Evolutionary conservation across 179 eudicot genomes (phyloP).

Genomic region (Beta macrorhiza): DNA sequence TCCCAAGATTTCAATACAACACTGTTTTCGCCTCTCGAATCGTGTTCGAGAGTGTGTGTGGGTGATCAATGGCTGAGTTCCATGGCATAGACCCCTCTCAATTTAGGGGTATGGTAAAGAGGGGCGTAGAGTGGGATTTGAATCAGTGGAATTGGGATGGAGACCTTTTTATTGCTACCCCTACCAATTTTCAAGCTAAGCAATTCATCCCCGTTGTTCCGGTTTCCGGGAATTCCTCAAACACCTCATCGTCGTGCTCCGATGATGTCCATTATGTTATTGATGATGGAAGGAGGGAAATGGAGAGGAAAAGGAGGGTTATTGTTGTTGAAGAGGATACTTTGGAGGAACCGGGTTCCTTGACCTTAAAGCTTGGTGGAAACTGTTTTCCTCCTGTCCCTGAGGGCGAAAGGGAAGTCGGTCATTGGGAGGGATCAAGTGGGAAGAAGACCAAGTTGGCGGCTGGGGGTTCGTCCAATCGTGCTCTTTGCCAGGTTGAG

Average conservation of each 20-base stretch:
- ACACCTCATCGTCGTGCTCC: slow-evolving; percentile 58
- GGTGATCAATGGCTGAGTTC: too few relatives aligned
- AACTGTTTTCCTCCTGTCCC: too few relatives aligned
- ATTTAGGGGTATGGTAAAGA: too few relatives aligned
- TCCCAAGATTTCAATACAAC: too few relatives aligned
- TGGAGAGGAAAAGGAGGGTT: slow-evolving; percentile 38
- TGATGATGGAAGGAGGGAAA: slow-evolving; percentile 35
- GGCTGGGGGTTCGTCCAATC: neutral
- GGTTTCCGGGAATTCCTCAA: slow-evolving; percentile 40
- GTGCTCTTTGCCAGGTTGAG: slow-evolving; percentile 75
- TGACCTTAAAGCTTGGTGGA: slow-evolving; percentile 56
- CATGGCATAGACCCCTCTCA: too few relatives aligned
- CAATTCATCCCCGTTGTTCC: slow-evolving; percentile 33
- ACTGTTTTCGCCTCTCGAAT: too few relatives aligned
- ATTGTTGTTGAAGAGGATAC: slow-evolving; percentile 45
- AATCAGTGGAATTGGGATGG: too few relatives aligned
- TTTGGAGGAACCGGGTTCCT: slow-evolving; percentile 41
- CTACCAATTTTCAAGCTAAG: slow-evolving; percentile 35
- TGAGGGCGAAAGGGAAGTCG: too few relatives aligned
- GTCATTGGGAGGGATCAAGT: neutral
- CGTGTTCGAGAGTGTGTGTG: too few relatives aligned
- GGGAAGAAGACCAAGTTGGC: slow-evolving; percentile 58
- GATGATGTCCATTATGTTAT: slow-evolving; percentile 39
- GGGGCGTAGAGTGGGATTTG: too few relatives aligned
- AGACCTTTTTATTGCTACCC: too few relatives aligned